Evolutionary conservation across 352 stramenopile genomes (phyloP).

Genomic region (Globisporangium megalacanthum): DNA sequence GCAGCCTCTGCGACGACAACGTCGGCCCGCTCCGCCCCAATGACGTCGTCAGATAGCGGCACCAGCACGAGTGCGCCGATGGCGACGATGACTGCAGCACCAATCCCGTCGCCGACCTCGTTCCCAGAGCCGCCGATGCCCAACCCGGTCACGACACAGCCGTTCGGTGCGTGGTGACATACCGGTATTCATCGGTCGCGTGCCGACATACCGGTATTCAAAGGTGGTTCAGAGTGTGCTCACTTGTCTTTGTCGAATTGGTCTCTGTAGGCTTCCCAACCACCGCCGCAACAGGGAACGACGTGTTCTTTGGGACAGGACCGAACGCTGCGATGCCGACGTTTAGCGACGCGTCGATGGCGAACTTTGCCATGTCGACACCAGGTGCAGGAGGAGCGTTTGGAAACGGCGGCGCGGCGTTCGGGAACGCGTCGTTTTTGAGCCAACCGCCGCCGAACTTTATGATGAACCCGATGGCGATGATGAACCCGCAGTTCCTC

Average conservation of each 20-base stretch:
- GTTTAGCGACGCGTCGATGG: constrained; percentile 15
- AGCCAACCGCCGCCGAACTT: constrained; percentile 33
- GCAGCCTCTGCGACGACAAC: neutral
- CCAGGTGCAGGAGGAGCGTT: constrained; percentile 20
- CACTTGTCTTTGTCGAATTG: neutral
- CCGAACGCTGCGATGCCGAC: constrained; percentile 14
- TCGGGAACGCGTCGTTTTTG: constrained; percentile 27
- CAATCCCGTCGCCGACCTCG: constrained; percentile 18
- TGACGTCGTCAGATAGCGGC: neutral
- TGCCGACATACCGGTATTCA: too few species aligned
- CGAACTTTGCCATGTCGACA: constrained; percentile 8
- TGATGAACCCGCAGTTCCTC: constrained; percentile 62
- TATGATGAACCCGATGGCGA: constrained; percentile 39
- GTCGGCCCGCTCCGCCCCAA: neutral
- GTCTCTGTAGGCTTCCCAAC: neutral
- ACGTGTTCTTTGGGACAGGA: constrained; percentile 9
- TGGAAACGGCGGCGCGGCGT: constrained; percentile 17
- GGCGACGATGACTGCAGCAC: neutral
- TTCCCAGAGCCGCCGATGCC: constrained; percentile 46
- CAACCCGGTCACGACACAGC: constrained; percentile 6
- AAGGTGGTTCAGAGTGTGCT: neutral
- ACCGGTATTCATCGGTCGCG: neutral
- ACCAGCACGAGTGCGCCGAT: neutral
- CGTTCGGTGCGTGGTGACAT: constrained; percentile 3
- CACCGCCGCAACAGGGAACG: neutral